A percentile compares a stretch with the other conserved stretches of the same genome.
Evolutionary conservation across 352 stramenopile species (phyloP).

Genomic region (Thalassiosira hispida): DNA sequence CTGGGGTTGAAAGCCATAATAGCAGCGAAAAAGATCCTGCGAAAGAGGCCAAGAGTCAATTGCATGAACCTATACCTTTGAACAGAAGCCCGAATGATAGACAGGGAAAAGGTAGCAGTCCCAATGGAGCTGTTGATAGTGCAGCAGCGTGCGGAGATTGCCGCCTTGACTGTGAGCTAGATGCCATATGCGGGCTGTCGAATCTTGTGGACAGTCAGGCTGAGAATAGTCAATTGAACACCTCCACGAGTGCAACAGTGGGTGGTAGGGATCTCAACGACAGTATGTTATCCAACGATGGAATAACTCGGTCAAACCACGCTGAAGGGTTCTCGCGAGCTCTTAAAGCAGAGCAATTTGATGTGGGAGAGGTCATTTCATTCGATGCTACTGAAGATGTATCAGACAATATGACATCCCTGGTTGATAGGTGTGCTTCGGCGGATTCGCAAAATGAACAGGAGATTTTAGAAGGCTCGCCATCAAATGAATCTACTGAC

Average conservation of each 20-base stretch:
- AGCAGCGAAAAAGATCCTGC: neutral
- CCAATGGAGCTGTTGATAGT: neutral
- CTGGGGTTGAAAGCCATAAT: neutral
- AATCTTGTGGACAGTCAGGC: slow-evolving; percentile 22
- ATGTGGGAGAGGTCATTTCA: slow-evolving; percentile 15
- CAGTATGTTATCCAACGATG: neutral
- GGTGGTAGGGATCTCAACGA: neutral
- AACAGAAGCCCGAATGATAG: neutral
- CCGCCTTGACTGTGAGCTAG: slow-evolving; percentile 30
- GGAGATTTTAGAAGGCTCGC: slow-evolving; percentile 14
- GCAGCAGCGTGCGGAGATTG: slow-evolving; percentile 30
- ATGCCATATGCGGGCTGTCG: slow-evolving; percentile 30
- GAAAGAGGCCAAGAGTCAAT: neutral
- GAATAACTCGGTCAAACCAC: too few species aligned
- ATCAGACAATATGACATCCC: slow-evolving; percentile 27
- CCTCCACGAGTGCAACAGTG: neutral
- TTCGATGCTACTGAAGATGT: slow-evolving; percentile 33
- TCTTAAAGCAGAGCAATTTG: slow-evolving; percentile 13
- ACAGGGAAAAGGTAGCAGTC: neutral
- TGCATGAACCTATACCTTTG: neutral
- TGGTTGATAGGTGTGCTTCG: slow-evolving; percentile 17
- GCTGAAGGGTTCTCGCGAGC: neutral
- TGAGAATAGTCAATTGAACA: slow-evolving; percentile 8
- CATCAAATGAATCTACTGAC: slow-evolving; percentile 6
- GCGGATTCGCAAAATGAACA: neutral